Evolutionary conservation across 2,329 filamentous ascomycete species (phyloP).

Genomic region (Pseudogymnoascus sp.): DNA sequence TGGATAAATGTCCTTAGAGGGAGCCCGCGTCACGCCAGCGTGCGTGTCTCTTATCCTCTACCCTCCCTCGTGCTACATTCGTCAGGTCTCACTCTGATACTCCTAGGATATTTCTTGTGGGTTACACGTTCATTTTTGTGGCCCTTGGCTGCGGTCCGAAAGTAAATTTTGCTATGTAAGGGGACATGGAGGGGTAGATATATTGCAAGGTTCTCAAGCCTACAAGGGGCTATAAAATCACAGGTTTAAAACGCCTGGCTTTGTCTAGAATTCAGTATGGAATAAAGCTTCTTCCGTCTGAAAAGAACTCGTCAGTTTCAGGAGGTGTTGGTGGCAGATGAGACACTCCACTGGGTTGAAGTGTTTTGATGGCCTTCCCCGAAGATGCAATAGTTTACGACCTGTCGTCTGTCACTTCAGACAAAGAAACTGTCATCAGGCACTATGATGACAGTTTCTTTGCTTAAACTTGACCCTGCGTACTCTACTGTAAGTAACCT

Average conservation of each 20-base stretch:
- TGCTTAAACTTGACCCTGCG: not conserved
- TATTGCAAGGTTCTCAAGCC: not conserved
- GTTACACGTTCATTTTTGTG: not conserved
- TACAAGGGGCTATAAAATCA: not conserved
- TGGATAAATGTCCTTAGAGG: not conserved
- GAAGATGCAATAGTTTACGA: not conserved
- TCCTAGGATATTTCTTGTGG: not conserved
- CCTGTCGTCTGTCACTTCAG: not conserved
- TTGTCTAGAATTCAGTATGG: not conserved
- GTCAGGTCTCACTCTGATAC: conserved; percentile 4
- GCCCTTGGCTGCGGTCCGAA: not conserved
- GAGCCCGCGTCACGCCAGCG: not conserved
- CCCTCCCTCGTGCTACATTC: not conserved
- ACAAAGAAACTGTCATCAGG: not conserved
- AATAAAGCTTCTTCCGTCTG: not conserved
- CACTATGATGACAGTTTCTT: not conserved
- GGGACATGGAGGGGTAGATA: not conserved
- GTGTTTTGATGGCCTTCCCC: not conserved
- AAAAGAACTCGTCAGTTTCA: not conserved
- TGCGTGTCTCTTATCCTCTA: not conserved
- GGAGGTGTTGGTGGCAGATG: not conserved
- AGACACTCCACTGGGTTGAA: not conserved
- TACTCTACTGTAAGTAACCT: not conserved
- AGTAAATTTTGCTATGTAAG: not conserved
- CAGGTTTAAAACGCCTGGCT: not conserved